A percentile compares a stretch with the other conserved stretches of the same genome.
These are phyloP conservation scores for Boehmeria nivea DNA, from an alignment of 306 rosid species.

Conservation along the genomic window DNA sequence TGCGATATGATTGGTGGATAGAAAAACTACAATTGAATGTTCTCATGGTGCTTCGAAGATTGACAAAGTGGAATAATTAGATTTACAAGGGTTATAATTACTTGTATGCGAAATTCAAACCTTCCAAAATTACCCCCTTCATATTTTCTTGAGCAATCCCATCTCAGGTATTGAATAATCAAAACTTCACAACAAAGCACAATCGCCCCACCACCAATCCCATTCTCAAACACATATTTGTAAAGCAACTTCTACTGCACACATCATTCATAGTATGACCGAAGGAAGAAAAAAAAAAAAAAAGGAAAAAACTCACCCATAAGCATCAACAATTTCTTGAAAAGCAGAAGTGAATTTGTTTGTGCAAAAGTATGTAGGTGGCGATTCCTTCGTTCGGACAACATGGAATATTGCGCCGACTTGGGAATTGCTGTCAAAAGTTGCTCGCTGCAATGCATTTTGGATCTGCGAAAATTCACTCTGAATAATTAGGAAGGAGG, in stretches of 20 bases:
- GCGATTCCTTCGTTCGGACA: constrained; percentile 43
- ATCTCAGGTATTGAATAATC: too few relatives aligned
- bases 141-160: too few relatives aligned
- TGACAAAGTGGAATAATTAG: too few relatives aligned
- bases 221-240: too few relatives aligned
- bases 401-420: constrained; percentile 55
- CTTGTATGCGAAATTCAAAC: too few relatives aligned
- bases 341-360: constrained; percentile 53
- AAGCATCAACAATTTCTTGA: constrained; percentile 58
- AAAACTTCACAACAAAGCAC: too few relatives aligned
- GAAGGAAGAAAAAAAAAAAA: not conserved
- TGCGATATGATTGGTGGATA: too few relatives aligned
- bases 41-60: too few relatives aligned
- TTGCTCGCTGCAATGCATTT: constrained; percentile 48
- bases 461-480: constrained; percentile 28
- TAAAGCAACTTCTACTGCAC: not conserved
- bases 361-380: constrained; percentile 49
- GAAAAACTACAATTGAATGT: too few relatives aligned
- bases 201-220: too few relatives aligned
- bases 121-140: too few relatives aligned
- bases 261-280: not conserved
- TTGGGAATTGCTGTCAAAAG: constrained; percentile 46
- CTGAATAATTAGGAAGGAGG: not conserved
- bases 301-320: constrained; percentile 39
- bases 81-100: too few relatives aligned